Percentiles rank a stretch among this genome's conserved stretches.
Conservation (phyloP, 1,139 yeast species). For the Taphrina deformans region DNA sequence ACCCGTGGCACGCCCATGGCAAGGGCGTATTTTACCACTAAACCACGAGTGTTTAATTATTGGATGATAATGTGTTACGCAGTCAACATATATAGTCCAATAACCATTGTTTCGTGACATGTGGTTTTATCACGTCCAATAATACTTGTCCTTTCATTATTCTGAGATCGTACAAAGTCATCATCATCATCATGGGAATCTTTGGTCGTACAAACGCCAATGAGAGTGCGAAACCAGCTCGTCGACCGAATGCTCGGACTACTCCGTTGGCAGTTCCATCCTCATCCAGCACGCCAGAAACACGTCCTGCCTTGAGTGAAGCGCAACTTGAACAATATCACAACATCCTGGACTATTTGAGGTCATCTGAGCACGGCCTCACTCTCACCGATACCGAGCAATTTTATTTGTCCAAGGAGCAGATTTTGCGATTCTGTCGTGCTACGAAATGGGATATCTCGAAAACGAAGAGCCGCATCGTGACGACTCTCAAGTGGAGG, state of each 20-base stretch:
- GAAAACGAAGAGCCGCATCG: slow-evolving; percentile 71
- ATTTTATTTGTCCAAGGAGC: slow-evolving; percentile 65
- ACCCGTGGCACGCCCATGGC: slow-evolving; percentile 30
- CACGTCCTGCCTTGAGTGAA: neutral
- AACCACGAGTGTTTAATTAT: slow-evolving; percentile 19
- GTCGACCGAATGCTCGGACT: slow-evolving; percentile 5
- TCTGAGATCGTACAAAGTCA: neutral
- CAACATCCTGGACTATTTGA: neutral
- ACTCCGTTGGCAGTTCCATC: neutral
- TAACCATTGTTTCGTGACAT: neutral
- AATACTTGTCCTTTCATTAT: neutral
- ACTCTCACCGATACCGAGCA: slow-evolving; percentile 17
- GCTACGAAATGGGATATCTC: slow-evolving; percentile 85
- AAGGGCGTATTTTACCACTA: slow-evolving; percentile 28
- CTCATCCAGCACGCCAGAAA: neutral
- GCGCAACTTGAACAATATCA: slow-evolving; percentile 1
- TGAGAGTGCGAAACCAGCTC: neutral
- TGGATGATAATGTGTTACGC: neutral
- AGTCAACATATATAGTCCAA: neutral
- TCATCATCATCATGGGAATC: neutral
- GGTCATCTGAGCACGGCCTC: slow-evolving; percentile 12
- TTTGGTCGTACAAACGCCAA: neutral
- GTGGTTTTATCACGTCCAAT: no score
- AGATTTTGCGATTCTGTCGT: slow-evolving; percentile 78
- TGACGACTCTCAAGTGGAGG: slow-evolving; percentile 82